Conservation (phyloP, 495 filamentous ascomycete species). For the Rostrohypoxylon terebratum region DNA sequence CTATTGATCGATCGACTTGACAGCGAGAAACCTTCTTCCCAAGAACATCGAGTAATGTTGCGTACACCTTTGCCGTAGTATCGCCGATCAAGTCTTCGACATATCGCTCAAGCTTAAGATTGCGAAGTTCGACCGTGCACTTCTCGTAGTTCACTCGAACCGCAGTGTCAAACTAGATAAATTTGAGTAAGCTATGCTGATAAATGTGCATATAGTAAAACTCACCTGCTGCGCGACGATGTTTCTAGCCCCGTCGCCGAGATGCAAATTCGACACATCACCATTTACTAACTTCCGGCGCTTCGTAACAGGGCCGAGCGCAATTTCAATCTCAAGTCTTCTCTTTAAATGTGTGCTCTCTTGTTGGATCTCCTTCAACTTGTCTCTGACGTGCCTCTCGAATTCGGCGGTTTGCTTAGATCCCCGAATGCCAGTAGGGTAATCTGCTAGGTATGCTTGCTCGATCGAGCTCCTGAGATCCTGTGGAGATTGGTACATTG, state of each 20-base stretch:
- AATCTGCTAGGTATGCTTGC: conserved; percentile 56
- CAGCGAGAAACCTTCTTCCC: conserved; percentile 77
- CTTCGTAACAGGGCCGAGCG: conserved; percentile 52
- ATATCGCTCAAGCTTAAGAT: conserved; percentile 73
- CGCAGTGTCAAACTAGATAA: conserved; percentile 64
- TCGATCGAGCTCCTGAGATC: conserved; percentile 55
- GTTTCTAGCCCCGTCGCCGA: conserved; percentile 54
- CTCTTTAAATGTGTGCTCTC: conserved; percentile 62
- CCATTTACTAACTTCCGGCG: conserved; percentile 61
- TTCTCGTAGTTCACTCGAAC: conserved; percentile 89
- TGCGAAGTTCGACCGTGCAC: conserved; percentile 82
- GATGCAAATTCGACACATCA: conserved; percentile 42
- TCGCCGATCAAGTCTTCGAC: conserved; percentile 69
- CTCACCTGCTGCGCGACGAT: conserved; percentile 52
- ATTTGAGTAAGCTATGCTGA: conserved; percentile 37
- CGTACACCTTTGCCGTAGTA: conserved; percentile 79
- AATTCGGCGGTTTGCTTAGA: conserved; percentile 69
- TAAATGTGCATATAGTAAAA: not conserved
- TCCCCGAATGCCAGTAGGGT: conserved; percentile 57
- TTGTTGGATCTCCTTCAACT: conserved; percentile 61
- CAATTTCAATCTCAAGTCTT: conserved; percentile 57
- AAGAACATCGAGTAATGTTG: conserved; percentile 72
- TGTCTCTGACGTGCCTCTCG: conserved; percentile 65
- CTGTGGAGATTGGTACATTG: conserved; percentile 54
- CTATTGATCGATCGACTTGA: conserved; percentile 63